Conservation (phyloP, 1,139 yeast species). For the Zygoascus sp. region DNA sequence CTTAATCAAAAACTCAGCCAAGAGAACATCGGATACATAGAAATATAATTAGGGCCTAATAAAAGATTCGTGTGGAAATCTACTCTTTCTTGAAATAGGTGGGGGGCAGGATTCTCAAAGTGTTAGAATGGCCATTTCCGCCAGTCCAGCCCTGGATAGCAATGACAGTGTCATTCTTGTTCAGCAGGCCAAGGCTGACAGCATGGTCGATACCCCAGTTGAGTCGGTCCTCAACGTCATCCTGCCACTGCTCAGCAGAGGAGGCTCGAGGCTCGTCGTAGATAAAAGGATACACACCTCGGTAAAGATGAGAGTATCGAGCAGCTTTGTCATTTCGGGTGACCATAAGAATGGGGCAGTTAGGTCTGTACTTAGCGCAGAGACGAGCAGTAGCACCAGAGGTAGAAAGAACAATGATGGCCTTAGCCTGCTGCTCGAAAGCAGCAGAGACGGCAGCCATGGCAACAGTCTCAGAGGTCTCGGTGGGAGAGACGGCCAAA, state of each 20-base stretch:
- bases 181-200: constrained; percentile 76
- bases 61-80: background rate
- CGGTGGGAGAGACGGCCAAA: constrained; percentile 82
- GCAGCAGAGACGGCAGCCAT: constrained; percentile 96
- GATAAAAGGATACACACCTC: constrained; percentile 98
- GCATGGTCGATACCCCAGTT: constrained; percentile 93
- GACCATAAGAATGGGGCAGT: constrained; percentile 95
- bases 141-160: constrained; percentile 99
- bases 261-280: constrained; percentile 62
- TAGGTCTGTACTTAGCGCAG: constrained; percentile 95
- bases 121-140: constrained; percentile 98
- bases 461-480: constrained; percentile 95
- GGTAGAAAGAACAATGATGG: constrained; percentile 92
- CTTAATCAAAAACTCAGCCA: constrained; percentile 5
- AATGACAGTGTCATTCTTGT: constrained; percentile 84
- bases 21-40: constrained; percentile 8
- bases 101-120: constrained; percentile 58
- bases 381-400: constrained; percentile 94
- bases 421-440: constrained; percentile 94
- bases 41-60: background rate
- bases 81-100: constrained; percentile 8
- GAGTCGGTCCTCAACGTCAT: constrained; percentile 93
- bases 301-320: constrained; percentile 90
- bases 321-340: constrained; percentile 93
- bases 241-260: constrained; percentile 71